phyloP scores from a whole-genome alignment of 768 basidiomycete species.

The Serendipita sp. region DNA sequence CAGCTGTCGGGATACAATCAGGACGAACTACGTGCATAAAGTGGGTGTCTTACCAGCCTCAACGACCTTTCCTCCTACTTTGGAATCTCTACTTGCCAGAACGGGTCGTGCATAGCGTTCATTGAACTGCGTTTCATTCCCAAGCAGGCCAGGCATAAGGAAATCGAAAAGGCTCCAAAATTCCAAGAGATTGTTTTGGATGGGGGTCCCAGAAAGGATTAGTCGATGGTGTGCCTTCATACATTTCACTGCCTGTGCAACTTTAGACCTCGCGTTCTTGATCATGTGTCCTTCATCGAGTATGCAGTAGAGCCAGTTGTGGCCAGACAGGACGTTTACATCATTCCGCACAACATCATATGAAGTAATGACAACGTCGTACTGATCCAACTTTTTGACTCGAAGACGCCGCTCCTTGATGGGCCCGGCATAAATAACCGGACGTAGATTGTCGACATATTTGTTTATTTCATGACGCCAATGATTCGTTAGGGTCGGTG shows the following conservation, averaged over 20 bases:
- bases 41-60: conserved; percentile 67
- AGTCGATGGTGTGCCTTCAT: conserved; percentile 83
- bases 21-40: not conserved
- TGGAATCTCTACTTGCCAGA: conserved; percentile 84
- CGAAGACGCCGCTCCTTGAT: conserved; percentile 62
- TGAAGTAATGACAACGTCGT: conserved; percentile 90
- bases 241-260: conserved; percentile 88
- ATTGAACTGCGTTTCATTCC: conserved; percentile 87
- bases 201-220: conserved; percentile 91
- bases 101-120: conserved; percentile 95
- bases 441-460: conserved; percentile 69
- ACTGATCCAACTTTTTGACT: conserved; percentile 42
- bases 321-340: conserved; percentile 49
- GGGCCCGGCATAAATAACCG: conserved; percentile 79
- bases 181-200: conserved; percentile 97
- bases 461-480: conserved; percentile 98
- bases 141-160: conserved; percentile 97
- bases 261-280: conserved; percentile 96
- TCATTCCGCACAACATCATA: conserved; percentile 98
- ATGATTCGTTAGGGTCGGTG: conserved; percentile 93
- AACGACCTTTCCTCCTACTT: conserved; percentile 61
- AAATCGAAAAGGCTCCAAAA: conserved; percentile 99
- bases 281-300: conserved; percentile 98
- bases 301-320: conserved; percentile 89
- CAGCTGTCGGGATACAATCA: conserved; percentile 33